Evolutionary conservation across 2,329 filamentous ascomycete genomes (phyloP), one percentile per base, ranked within the genome.

Genomic region (Coleophoma cylindrospora): DNA sequence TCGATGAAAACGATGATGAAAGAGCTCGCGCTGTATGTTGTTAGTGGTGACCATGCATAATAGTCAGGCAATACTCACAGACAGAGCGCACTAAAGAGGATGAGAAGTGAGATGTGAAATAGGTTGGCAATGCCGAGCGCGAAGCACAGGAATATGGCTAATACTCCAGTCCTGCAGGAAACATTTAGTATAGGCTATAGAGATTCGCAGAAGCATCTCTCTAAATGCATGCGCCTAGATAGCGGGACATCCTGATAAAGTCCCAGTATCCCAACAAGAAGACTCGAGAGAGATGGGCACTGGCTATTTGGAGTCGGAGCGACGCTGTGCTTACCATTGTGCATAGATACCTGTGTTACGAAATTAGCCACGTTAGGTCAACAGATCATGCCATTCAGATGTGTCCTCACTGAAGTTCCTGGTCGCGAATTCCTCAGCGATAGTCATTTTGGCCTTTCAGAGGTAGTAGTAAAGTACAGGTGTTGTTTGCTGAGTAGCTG

Each of bases 1-100:
- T 99, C 89, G 65, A 92, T 79, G 71, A 94, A 94, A 65, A 94
- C 74, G 64, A 94, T 86, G 61, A 91, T 63, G 61, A 91, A 82
- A 13, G 83, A 79, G 45, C 79, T 90, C 53, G 79, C 74, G 41
- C 89, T 92, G 59, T 41, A 40, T 21, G 19, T 8, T 14, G 45
- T 55, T 48, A 61, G 50, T 19, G 52, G 44, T 34, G 21, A 34
- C 8, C 14, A 19, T 32, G 10, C 14, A 11, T 21, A 37, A 6
- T 40, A 14, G 34, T 6, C 33, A 15, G 21, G 13, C 43, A 27
- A 19, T 37, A 68, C 79, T 64, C 66, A 82, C 79, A 82, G 65
- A 67, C 76, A 77, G 47, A 82, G 62, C 49, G 76, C 69, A 41
- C 68, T 68, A 55, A 71, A 71, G 50, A 72, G 57, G 50, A 71